phyloP scores from a whole-genome alignment of 2,329 filamentous ascomycete genomes.

The Phyllosticta citribraziliensis region DNA sequence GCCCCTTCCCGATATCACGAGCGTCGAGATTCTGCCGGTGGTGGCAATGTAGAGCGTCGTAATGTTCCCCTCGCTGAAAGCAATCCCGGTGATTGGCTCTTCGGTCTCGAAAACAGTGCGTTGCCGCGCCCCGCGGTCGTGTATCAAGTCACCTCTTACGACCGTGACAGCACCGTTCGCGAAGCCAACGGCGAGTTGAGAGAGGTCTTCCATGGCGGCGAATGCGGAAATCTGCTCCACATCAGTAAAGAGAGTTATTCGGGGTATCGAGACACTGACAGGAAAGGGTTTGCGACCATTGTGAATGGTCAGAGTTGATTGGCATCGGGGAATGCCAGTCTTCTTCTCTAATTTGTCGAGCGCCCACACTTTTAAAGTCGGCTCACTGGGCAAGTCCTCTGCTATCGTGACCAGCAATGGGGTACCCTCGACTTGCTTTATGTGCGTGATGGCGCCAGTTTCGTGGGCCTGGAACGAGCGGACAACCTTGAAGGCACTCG shows the following conservation, averaged over 20 bases:
- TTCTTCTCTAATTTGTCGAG: conserved; percentile 91
- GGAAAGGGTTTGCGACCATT: conserved; percentile 91
- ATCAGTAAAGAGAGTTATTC: not conserved
- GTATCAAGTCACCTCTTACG: conserved; percentile 85
- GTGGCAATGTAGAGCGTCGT: conserved; percentile 89
- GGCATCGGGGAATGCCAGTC: conserved; percentile 76
- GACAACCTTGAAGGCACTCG: conserved; percentile 75
- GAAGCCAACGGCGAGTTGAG: conserved; percentile 90
- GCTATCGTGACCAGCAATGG: conserved; percentile 75
- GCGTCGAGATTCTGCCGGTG: conserved; percentile 73
- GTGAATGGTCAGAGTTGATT: conserved; percentile 75
- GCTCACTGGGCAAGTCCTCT: conserved; percentile 81
- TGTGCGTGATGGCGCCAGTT: conserved; percentile 69
- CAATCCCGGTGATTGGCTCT: conserved; percentile 87
- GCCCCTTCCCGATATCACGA: conserved; percentile 78
- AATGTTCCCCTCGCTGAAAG: conserved; percentile 54
- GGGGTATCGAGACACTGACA: conserved; percentile 31
- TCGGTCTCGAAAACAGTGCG: conserved; percentile 93
- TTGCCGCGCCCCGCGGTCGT: conserved; percentile 89
- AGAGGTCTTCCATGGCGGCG: conserved; percentile 74
- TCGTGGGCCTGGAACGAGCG: conserved; percentile 84
- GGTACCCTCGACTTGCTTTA: conserved; percentile 84
- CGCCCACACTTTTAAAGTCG: conserved; percentile 93
- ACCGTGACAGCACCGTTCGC: conserved; percentile 91
- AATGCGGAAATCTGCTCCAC: conserved; percentile 69